Percentiles rank a stretch among this genome's conserved stretches.
phyloP scores from a whole-genome alignment of 1,284 basidiomycete genomes.

The Ustilago esculenta region DNA sequence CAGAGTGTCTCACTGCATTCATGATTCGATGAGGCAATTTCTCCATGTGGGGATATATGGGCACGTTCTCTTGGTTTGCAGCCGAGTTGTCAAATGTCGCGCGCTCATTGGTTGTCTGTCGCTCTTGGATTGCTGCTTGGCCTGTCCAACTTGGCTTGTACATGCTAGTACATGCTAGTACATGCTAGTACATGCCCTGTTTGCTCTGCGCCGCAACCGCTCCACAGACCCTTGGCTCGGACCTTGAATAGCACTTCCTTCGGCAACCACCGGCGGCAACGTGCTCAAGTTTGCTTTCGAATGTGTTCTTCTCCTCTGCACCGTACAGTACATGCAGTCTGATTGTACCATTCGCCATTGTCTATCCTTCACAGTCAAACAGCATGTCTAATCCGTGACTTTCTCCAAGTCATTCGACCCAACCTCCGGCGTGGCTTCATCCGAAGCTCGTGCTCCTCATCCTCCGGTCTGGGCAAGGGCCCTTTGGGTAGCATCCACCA shows the following conservation, averaged over 20 bases:
- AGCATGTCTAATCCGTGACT: too few relatives aligned
- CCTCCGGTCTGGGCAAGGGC: too few relatives aligned
- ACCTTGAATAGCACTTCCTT: not conserved
- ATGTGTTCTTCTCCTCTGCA: not conserved
- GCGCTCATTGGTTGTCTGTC: constrained; percentile 10
- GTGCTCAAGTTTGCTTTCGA: constrained; percentile 4
- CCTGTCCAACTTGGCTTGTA: constrained; percentile 22
- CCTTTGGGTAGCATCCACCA: too few relatives aligned
- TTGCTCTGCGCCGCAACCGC: too few relatives aligned
- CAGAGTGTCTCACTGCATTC: too few relatives aligned
- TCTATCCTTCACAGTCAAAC: too few relatives aligned
- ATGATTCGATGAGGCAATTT: not conserved
- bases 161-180: too few relatives aligned
- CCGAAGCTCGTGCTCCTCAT: not conserved
- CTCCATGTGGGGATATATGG: not conserved
- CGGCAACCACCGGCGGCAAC: constrained; percentile 24
- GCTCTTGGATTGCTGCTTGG: not conserved
- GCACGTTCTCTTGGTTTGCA: constrained; percentile 27
- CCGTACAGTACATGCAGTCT: too few relatives aligned
- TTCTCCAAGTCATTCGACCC: too few relatives aligned
- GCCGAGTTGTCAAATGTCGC: not conserved
- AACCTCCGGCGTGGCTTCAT: not conserved
- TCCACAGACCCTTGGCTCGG: not conserved
- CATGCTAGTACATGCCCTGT: too few relatives aligned
- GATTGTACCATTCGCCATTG: too few relatives aligned